Base-by-base conservation (phyloP, 306 rosid species). In the Rosa multiflora region DNA sequence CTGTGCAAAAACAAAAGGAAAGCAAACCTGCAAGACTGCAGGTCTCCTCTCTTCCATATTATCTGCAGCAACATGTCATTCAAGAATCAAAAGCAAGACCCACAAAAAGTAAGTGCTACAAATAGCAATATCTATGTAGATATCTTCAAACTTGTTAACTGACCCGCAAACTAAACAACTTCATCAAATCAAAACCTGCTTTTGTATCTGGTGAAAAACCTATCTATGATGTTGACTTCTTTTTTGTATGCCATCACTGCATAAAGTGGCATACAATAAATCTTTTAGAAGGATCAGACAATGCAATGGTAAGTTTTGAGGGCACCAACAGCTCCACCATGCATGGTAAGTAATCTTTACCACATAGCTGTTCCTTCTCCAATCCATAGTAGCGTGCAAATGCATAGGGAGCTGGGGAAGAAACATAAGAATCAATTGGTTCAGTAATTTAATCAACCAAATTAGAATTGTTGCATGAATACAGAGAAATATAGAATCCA, bases 301-400 rank as follows among this genome's bases (percentile, higher is more conserved):
- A 87, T 86, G 47, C 83, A 83, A 8, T 89, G 92, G 55, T 81
- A 85, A 5, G 80, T 73, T 14, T 56, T 85, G 4, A 69, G 17
- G 20, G 84, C 17, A 10, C 83, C 80, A 83, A 76, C 40, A 66
- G 53, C 4, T 46, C 51, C 85, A 20, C 76, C 78, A 17, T 51
- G 48, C n/a, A n/a, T n/a, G n/a, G 84, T 80, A 61, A 52, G 79
- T 82, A 66, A 85, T 46, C 72, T 80, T 89, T 4, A 89, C 68
- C 3, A 85, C 87, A 26, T 26, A 26, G 26, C 79, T 87, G 83
- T 13, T 91, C 93, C 73, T 76, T 87, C 82, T 87, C 87, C 84
- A 80, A 63, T 8, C 82, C 88, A 53, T 75, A 80, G 77, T 87
- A 83, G 47, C 82, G 79, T 63, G 88, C 84, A 18, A 80, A 78